These are phyloP conservation scores for Angophora floribunda DNA, from an alignment of 345 rosid species.

Conservation along the genomic window DNA sequence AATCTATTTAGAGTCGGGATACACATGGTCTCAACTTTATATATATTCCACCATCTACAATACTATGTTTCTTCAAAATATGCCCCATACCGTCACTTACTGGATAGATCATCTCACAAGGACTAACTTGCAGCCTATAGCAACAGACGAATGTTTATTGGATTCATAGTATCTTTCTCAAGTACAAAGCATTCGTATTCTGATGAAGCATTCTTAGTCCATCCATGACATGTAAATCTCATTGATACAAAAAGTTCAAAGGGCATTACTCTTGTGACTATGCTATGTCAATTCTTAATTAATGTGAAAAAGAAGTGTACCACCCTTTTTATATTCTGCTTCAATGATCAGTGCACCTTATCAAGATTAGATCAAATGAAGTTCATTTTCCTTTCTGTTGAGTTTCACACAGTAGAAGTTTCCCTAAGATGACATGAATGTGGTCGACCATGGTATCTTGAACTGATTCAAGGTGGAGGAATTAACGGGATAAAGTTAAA, in stretches of 20 bases:
- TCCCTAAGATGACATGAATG: background rate
- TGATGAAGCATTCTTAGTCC: background rate
- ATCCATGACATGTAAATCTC: background rate
- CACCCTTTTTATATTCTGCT: background rate
- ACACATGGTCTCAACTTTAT: background rate
- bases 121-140: background rate
- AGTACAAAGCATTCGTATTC: background rate
- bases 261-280: background rate
- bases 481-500: background rate
- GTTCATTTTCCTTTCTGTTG: background rate
- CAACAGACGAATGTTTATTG: background rate
- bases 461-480: background rate
- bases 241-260: background rate
- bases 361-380: background rate
- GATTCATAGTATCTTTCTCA: background rate
- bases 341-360: background rate
- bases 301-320: background rate
- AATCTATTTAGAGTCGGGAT: background rate
- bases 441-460: background rate
- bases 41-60: background rate
- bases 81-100: background rate
- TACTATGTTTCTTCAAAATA: background rate
- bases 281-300: background rate
- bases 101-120: background rate
- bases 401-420: background rate